Base-by-base conservation (phyloP, 176 grass and related monocot genomes). In the Saccharum officinarum region DNA sequence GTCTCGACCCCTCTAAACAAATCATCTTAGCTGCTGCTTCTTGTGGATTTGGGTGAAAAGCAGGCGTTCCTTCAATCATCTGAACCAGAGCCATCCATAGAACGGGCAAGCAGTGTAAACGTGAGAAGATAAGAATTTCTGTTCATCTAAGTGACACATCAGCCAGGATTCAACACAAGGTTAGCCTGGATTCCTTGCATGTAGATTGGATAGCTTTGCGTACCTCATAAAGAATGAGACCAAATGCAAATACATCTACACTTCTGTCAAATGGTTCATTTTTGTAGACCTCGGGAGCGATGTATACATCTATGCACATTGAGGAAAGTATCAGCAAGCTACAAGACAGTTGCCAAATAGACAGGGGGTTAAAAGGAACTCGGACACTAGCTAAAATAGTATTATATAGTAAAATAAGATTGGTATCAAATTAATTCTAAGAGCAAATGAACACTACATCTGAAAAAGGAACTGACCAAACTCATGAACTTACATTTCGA, bases 171-270 rank as follows among this genome's bases (percentile, higher is more conserved):
- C 22, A 78, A 33, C 10, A 82, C 64, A 33, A 3, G 9, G 30
- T 57, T 33, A 75, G 5, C 20, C 50, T 28, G 41, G 18, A 82
- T 55, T 82, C 7, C 17, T 52, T 67, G 46, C 54, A 45, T 75
- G 64, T 38, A 78, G 49, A 70, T 49, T 85, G 13, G 38, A 63
- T 57, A 66, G 26, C 70, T 59, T 71, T 28, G 69, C 70, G 30
- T 83, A 99, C 97, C 97, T 96, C 92, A 25, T 96, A 99, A 78
- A 99, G 89, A 91, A 99, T 92, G 33, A 99, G 81, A 91, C 97
- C 86, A 23, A 96, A 99, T 77, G 93, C 91, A 87, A 96, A 99
- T 73, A 64, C 80, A 92, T 99, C 97, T 60, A 79, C 90, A 86
- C 91, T 88, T 90, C 92, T 94, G 82, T 93, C 88, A 86, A 99